Percentiles rank a stretch among this genome's conserved stretches.
These are phyloP conservation scores for Neocallimastix lanati DNA, from an alignment of 192 early-diverging fungal genomes.

Conservation along the genomic window DNA sequence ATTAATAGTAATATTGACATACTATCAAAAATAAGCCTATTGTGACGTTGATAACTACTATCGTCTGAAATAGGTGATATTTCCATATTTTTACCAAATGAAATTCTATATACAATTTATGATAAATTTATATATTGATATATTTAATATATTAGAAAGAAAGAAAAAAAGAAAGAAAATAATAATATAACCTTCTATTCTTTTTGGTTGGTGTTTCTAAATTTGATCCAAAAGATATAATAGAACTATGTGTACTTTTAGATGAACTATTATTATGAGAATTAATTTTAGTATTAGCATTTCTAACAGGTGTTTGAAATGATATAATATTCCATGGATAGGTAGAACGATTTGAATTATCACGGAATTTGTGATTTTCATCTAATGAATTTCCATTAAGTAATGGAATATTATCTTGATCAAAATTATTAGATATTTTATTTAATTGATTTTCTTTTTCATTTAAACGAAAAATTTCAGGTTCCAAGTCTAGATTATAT, in stretches of 20 bases:
- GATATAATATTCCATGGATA: neutral
- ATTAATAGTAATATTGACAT: neutral
- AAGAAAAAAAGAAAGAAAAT: neutral
- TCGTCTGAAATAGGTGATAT: neutral
- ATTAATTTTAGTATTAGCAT: neutral
- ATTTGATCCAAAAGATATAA: neutral
- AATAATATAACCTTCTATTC: neutral
- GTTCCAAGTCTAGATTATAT: neutral
- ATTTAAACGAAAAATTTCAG: neutral
- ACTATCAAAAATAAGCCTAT: neutral
- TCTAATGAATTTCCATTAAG: neutral
- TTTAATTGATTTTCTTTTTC: neutral
- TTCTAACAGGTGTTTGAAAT: neutral
- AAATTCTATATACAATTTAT: neutral
- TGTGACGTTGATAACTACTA: neutral
- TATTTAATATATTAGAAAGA: too few species aligned
- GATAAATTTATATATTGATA: too few species aligned
- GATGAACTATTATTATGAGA: neutral
- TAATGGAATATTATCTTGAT: neutral
- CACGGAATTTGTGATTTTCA: neutral
- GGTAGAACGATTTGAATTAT: neutral
- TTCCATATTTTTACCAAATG: neutral
- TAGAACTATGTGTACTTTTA: neutral
- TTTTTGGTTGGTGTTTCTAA: neutral
- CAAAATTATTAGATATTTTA: neutral